phyloP scores from a whole-genome alignment of 2,329 filamentous ascomycete species.

The Myotisia sp. region DNA sequence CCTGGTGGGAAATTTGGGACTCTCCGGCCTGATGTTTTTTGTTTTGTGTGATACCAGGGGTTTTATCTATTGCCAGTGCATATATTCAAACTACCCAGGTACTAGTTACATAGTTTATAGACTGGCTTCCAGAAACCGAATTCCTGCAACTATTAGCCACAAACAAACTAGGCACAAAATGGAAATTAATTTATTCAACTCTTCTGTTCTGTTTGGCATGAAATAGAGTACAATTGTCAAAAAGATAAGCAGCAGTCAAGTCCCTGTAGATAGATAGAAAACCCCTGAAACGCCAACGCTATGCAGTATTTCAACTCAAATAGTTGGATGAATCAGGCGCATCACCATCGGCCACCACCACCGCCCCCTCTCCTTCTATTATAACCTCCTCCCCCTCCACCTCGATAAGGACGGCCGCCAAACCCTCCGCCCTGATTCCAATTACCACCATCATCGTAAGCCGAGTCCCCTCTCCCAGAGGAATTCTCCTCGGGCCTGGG shows the following conservation, averaged over 20 bases:
- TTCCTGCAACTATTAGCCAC: too few relatives aligned
- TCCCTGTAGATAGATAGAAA: not conserved
- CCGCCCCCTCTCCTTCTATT: constrained; percentile 30
- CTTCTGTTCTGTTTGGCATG: too few relatives aligned
- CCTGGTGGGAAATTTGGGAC: too few relatives aligned
- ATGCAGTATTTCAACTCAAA: constrained; percentile 21
- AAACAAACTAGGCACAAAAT: too few relatives aligned
- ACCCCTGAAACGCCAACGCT: constrained; percentile 27
- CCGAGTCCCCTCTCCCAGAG: constrained; percentile 32
- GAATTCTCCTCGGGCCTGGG: constrained; percentile 37
- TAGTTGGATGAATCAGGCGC: constrained; percentile 3
- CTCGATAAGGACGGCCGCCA: constrained; percentile 17
- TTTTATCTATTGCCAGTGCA: too few relatives aligned
- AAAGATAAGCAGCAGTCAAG: not conserved
- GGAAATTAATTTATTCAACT: not conserved
- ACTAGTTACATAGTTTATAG: too few relatives aligned
- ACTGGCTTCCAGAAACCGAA: too few relatives aligned
- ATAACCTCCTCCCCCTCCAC: constrained; percentile 30
- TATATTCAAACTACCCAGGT: too few relatives aligned
- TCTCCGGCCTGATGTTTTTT: too few relatives aligned
- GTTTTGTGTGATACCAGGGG: too few relatives aligned
- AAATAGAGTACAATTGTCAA: too few relatives aligned
- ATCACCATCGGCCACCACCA: constrained; percentile 21
- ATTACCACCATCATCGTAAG: constrained; percentile 41
- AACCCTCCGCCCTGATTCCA: constrained; percentile 36